These are phyloP conservation scores for Talaromyces sp. DNA, from an alignment of 2,329 filamentous ascomycete genomes.

Conservation along the genomic window DNA sequence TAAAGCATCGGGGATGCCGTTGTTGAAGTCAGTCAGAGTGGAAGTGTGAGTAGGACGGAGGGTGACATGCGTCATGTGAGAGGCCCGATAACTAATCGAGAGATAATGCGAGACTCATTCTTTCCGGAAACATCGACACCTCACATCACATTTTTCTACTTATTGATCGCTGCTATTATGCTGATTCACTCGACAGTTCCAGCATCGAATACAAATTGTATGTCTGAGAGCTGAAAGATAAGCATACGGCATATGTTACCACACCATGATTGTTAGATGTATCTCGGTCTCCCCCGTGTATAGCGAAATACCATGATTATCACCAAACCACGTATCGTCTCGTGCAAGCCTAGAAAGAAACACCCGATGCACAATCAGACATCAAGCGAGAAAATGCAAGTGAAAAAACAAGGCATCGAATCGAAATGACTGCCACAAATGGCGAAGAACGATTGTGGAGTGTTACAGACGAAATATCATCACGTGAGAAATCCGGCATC, in stretches of 20 bases:
- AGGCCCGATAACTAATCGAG: slow-evolving; percentile 3
- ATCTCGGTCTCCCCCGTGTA: neutral
- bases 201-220: neutral
- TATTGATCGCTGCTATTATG: neutral
- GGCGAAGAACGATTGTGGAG: neutral
- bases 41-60: neutral
- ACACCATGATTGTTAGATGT: neutral
- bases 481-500: neutral
- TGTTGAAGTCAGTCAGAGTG: neutral
- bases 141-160: too few relatives aligned
- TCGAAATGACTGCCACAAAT: neutral
- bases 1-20: neutral
- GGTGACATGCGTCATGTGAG: slow-evolving; percentile 31
- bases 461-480: neutral
- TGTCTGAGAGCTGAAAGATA: neutral
- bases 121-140: neutral
- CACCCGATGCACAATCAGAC: neutral
- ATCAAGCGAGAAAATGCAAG: neutral
- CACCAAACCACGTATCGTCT: neutral
- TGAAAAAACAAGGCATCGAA: slow-evolving; percentile 1
- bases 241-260: too few relatives aligned
- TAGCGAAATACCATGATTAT: neutral
- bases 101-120: slow-evolving; percentile 2
- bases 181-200: neutral
- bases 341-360: neutral